Conservation (phyloP, 257 asterid genomes). For the Coffea eugenioides region DNA sequence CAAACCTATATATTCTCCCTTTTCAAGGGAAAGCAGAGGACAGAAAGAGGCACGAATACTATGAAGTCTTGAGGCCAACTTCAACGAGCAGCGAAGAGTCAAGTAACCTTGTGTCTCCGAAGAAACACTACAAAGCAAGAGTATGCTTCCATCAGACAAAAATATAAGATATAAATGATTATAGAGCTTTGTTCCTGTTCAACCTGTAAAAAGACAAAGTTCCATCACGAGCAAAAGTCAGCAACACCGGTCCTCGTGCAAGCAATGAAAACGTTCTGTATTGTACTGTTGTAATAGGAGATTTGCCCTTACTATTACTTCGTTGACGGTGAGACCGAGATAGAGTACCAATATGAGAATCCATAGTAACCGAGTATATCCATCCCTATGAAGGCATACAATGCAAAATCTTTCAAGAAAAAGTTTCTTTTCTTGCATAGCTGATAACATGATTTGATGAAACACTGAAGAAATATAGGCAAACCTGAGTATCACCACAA, state of each 20-base stretch:
- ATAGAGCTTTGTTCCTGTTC: slow-evolving; percentile 15
- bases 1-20: slow-evolving; percentile 93
- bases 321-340: slow-evolving; percentile 81
- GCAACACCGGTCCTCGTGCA: slow-evolving; percentile 90
- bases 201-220: slow-evolving; percentile 93
- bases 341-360: slow-evolving; percentile 71
- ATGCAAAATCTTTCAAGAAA: slow-evolving; percentile 21
- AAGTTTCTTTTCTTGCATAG: slow-evolving; percentile 2
- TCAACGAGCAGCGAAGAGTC: slow-evolving; percentile 84
- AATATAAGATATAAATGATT: neutral
- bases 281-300: slow-evolving; percentile 83
- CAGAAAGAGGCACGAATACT: slow-evolving; percentile 96
- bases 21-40: slow-evolving; percentile 97
- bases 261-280: slow-evolving; percentile 88
- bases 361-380: slow-evolving; percentile 69
- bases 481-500: slow-evolving; percentile 95
- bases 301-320: slow-evolving; percentile 63
- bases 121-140: slow-evolving; percentile 54
- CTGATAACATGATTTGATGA: slow-evolving; percentile 14
- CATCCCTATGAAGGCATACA: slow-evolving; percentile 64
- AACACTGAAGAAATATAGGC: slow-evolving; percentile 13
- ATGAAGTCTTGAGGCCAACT: slow-evolving; percentile 75
- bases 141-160: slow-evolving; percentile 9
- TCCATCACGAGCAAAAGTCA: slow-evolving; percentile 82
- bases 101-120: slow-evolving; percentile 86